Base-by-base conservation (phyloP, 768 basidiomycete species). In the Mycena polygramma region DNA sequence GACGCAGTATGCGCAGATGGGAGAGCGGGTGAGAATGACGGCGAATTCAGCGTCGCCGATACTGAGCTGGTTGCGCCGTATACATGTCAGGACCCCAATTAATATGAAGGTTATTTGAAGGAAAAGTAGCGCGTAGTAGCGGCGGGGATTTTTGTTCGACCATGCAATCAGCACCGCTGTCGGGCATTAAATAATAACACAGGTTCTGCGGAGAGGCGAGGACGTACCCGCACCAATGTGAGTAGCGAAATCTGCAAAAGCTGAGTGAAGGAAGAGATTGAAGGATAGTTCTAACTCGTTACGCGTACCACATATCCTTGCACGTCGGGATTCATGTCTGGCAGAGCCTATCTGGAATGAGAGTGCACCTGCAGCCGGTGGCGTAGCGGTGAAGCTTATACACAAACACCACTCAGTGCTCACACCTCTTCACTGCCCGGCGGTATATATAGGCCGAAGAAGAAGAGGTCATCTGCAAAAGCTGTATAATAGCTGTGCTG, bases 1-100 rank as follows among this genome's bases (percentile, higher is more conserved):
- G 24, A 53, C 39, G 57, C 46, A 59, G 22, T 66, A 66, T 19
- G 51, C 26, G 57, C 57, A 59, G 19, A 51, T 52, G 1, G 65
- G 65, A 11, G 65, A 66, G 39, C 57, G 57, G 36, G 65, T 66
- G 65, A 66, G 65, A 13, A 58, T 20, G 48, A 66, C 48, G 15
- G 65, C 65, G 15, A 66, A 66, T 45, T 59, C 46, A 19, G 37
- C 65, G 26, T 66, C 65, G 49, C n/a, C 24, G 24, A 59, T 66
- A 36, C 39, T 53, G 37, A 66, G 36, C 41, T 58, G 46, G 39
- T 59, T 30, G 0, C 48, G 57, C 5, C 41, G 35, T 6, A 59
- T 59, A 15, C 55, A 59, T 30, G 46, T n/a, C 24, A 66, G 20
- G 36, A 59, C 19, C 19, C 48, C 57, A 35, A 66, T 51, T 15